Evolutionary conservation across 179 eudicot genomes (phyloP).

Genomic region (Carnegiea gigantea): DNA sequence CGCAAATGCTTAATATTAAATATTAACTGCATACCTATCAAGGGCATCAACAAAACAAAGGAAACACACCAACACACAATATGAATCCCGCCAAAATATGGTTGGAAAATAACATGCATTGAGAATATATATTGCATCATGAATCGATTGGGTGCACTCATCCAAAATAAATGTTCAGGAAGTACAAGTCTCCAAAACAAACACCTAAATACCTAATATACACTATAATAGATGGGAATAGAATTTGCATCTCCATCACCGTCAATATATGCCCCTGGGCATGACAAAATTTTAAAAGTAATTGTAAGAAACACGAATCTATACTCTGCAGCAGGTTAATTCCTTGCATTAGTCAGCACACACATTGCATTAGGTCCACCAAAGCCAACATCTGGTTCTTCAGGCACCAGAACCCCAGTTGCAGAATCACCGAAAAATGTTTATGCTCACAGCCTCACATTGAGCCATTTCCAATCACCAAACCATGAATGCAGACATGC

Average conservation of each 20-base stretch:
- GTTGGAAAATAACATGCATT: background rate
- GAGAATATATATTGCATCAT: background rate
- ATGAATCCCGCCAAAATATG: background rate
- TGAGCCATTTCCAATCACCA: background rate
- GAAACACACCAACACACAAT: background rate
- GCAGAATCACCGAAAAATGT: background rate
- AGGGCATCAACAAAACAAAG: background rate
- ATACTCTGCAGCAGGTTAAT: constrained; percentile 6
- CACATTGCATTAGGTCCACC: constrained; percentile 8
- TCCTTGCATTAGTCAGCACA: background rate
- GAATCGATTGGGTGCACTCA: background rate
- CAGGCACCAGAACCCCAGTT: background rate
- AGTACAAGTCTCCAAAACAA: background rate
- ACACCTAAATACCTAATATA: background rate
- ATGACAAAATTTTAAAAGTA: background rate
- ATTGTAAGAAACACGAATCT: background rate
- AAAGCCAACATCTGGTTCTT: no score
- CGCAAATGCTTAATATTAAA: no score
- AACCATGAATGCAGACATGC: background rate
- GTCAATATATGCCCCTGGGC: background rate
- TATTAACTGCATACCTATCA: background rate
- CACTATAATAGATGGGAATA: background rate
- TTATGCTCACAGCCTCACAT: background rate
- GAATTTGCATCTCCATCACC: background rate
- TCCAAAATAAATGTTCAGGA: background rate